These are phyloP conservation scores for Fonsecaea erecta DNA, from an alignment of 2,329 filamentous ascomycete species.

Conservation along the genomic window DNA sequence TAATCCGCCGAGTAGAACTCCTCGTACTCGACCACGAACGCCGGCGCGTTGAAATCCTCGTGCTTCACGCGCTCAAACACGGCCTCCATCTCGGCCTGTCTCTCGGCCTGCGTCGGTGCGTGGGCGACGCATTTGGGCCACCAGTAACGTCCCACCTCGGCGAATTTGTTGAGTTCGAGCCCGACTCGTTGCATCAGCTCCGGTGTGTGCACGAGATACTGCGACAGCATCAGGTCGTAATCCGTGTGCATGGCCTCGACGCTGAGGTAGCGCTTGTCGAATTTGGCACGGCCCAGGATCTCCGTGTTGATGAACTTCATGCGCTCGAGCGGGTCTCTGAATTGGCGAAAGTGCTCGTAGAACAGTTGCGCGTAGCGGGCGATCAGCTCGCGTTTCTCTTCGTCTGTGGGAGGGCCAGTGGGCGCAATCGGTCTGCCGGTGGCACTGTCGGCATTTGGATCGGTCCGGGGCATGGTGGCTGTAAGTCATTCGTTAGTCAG, in stretches of 20 bases:
- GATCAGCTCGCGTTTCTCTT: not conserved
- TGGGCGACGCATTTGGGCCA: conserved; percentile 1
- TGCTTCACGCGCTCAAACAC: not conserved
- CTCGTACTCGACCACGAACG: no score
- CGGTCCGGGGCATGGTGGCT: not conserved
- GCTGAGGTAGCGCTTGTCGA: not conserved
- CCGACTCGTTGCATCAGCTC: not conserved
- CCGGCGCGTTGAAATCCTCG: not conserved
- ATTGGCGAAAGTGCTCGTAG: not conserved
- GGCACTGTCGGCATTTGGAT: not conserved
- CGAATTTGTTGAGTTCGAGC: not conserved
- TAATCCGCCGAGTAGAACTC: no score
- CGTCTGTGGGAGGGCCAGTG: not conserved
- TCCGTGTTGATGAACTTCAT: not conserved
- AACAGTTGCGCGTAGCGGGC: not conserved
- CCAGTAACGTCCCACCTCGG: not conserved
- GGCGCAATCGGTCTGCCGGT: not conserved
- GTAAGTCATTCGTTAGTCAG: not conserved
- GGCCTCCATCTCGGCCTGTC: not conserved
- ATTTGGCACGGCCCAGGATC: not conserved
- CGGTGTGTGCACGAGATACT: not conserved
- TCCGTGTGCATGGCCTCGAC: conserved; percentile 1
- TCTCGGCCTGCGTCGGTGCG: not conserved
- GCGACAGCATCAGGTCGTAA: not conserved
- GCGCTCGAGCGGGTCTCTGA: not conserved